Base-by-base conservation (phyloP, 805 yeast genomes). In the Starmera quercuum region DNA sequence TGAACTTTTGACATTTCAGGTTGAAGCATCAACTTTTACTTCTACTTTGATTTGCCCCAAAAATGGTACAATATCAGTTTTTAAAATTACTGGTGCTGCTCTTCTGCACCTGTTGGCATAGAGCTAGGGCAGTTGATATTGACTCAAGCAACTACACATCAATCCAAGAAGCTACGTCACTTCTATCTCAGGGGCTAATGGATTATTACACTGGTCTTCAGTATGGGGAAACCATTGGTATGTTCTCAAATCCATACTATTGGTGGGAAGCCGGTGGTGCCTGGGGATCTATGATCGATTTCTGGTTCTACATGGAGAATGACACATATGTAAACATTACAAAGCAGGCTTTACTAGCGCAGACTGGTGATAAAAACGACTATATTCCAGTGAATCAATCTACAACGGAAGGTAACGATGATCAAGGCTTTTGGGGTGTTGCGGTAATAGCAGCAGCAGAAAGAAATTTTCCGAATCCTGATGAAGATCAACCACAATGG, bases 181-280 rank as follows among this genome's bases (percentile, higher is more conserved):
- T 73, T 29, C 61, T 83, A 17, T 74, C 77, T 5, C 58, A 67
- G 34, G 95, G 95, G 38, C 61, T 82, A 38, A 64, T 83, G 64
- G 82, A 82, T 61, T 83, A 83, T 59, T 83, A 83, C 52, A 74
- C 70, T 21, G 86, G 87, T 22, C 50, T 51, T 24, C 56, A 65
- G 18, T 55, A 63, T 28, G 94, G 92, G 22, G 80, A 83, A 26
- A 66, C 82, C 14, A 64, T 81, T 12, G 95, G 95, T 21, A 67
- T 74, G 79, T 80, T 83, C 54, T 63, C 71, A 10, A 45, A 58
- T 44, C 94, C 94, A 3, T 83, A 83, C 66, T 83, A 83, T 62
- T 83, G 94, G 94, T 83, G 94, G 94, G 83, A 82, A 59, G 87
- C 92, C 20, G 95, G 95, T 45, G 92, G 83, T 36, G 86, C 82